phyloP scores from a whole-genome alignment of 75 land plant species.

The Chamaecyparis obtusa region DNA sequence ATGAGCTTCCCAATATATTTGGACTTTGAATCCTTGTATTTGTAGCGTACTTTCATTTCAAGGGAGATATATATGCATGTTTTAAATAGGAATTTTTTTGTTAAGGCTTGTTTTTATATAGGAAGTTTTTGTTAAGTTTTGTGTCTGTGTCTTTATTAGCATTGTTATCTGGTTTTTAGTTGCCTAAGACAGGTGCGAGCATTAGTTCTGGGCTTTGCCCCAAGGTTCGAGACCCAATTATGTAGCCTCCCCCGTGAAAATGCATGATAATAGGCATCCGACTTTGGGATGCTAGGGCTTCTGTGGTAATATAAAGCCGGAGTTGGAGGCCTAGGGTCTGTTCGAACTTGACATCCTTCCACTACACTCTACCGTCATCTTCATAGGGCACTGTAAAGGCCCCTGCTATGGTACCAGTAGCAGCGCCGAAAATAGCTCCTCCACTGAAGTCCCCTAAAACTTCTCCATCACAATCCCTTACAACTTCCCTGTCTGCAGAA shows the following conservation, averaged over 20 bases:
- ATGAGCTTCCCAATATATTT: no score
- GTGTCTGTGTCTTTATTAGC: no score
- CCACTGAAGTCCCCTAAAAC: background rate
- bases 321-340: constrained; percentile 22
- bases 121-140: no score
- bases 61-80: no score
- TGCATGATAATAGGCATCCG: constrained; percentile 55
- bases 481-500: background rate
- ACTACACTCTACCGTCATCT: constrained; percentile 44
- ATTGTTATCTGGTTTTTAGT: constrained; percentile 36
- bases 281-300: background rate
- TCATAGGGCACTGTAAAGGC: constrained; percentile 33
- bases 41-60: no score
- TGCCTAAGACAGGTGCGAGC: constrained; percentile 43
- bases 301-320: constrained; percentile 58
- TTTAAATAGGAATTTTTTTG: no score
- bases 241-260: constrained; percentile 84
- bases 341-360: constrained; percentile 52
- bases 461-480: background rate
- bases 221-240: constrained; percentile 51
- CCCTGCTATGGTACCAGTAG: background rate
- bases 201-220: constrained; percentile 51
- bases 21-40: no score
- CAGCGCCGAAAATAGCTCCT: background rate
- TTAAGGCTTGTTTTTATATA: no score